These are phyloP conservation scores for Lathyrus aphaca DNA, from an alignment of 306 rosid genomes.

Conservation along the genomic window DNA sequence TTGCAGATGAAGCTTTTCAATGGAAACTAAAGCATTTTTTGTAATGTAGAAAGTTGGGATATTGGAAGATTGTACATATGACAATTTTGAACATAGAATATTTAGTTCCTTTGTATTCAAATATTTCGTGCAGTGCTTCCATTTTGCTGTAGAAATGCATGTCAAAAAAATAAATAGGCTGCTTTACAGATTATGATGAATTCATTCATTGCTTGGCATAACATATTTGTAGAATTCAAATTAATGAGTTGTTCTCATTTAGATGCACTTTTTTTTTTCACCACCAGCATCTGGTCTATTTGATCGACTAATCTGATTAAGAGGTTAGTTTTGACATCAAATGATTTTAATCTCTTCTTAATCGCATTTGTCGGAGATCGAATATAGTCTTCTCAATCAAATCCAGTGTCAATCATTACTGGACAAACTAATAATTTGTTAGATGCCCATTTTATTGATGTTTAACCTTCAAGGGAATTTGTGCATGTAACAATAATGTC, in stretches of 20 bases:
- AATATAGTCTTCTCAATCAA: no score
- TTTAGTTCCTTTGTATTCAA: slow-evolving; percentile 22
- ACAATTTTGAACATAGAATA: slow-evolving; percentile 30
- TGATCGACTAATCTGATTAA: no score
- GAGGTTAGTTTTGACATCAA: no score
- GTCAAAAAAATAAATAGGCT: background rate
- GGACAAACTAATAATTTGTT: no score
- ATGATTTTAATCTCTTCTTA: no score
- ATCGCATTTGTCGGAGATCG: no score
- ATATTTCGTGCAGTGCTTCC: slow-evolving; percentile 2
- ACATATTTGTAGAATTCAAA: slow-evolving; percentile 10
- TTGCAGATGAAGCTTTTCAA: slow-evolving; percentile 32
- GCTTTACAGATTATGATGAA: background rate
- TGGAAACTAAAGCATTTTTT: slow-evolving; percentile 30
- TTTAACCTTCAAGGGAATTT: background rate
- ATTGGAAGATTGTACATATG: slow-evolving; percentile 40
- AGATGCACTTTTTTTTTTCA: no score
- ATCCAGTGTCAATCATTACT: no score
- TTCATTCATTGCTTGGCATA: background rate
- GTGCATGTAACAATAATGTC: background rate
- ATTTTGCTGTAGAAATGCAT: slow-evolving; percentile 6
- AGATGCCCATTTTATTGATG: no score
- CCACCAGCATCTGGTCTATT: no score
- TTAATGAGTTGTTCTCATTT: no score
- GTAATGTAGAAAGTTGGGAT: slow-evolving; percentile 29